These are phyloP conservation scores for Entomophthora muscae DNA, from an alignment of 371 early-diverging fungal genomes.

Conservation along the genomic window DNA sequence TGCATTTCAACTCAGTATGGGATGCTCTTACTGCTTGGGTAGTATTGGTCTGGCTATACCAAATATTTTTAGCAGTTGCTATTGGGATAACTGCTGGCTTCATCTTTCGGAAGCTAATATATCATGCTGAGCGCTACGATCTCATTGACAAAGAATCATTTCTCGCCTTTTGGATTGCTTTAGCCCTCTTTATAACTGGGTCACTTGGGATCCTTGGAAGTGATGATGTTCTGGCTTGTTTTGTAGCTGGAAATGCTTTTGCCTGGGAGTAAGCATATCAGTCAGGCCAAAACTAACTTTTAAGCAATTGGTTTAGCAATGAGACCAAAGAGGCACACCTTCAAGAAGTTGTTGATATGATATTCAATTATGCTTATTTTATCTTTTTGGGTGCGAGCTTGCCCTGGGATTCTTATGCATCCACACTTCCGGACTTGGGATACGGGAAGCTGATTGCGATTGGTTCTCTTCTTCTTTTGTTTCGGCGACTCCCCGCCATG, in stretches of 20 bases:
- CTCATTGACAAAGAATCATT: slow-evolving; percentile 83
- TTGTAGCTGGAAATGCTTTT: slow-evolving; percentile 77
- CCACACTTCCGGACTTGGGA: slow-evolving; percentile 23
- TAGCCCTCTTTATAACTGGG: slow-evolving; percentile 68
- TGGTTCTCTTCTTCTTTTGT: slow-evolving; percentile 47
- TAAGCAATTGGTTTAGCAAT: slow-evolving; percentile 63
- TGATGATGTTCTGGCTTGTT: slow-evolving; percentile 81
- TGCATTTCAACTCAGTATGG: slow-evolving; percentile 29
- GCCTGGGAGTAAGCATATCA: slow-evolving; percentile 49
- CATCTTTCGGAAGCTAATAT: slow-evolving; percentile 42
- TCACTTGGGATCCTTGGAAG: slow-evolving; percentile 52
- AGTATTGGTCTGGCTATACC: slow-evolving; percentile 46
- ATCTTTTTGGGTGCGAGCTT: slow-evolving; percentile 79
- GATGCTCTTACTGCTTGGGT: slow-evolving; percentile 55
- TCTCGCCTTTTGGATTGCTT: slow-evolving; percentile 61
- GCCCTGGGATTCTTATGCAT: slow-evolving; percentile 55
- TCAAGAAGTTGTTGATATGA: slow-evolving; percentile 79
- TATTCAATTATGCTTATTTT: slow-evolving; percentile 80
- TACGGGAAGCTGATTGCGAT: slow-evolving; percentile 52
- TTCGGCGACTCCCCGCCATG: slow-evolving; percentile 71
- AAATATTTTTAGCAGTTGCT: slow-evolving; percentile 45
- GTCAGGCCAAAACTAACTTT: slow-evolving; percentile 7
- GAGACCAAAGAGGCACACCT: slow-evolving; percentile 74
- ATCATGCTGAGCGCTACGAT: slow-evolving; percentile 40
- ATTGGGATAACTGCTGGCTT: slow-evolving; percentile 71